Evolutionary conservation across 371 early-diverging fungal species (phyloP).

Genomic region (Mortierella sp.): DNA sequence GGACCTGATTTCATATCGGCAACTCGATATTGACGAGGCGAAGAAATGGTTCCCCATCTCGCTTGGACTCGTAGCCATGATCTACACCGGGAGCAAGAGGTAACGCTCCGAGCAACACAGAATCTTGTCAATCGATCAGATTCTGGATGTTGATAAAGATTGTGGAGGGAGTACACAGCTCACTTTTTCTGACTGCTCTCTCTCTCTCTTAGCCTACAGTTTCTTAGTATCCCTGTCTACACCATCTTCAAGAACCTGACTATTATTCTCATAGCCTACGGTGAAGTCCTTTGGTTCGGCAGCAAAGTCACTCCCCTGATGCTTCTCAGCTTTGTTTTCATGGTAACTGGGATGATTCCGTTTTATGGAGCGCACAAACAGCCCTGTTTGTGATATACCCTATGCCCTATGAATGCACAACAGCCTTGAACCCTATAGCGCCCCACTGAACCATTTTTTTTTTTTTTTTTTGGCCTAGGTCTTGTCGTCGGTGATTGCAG

Average conservation of each 20-base stretch:
- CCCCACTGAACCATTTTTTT: not conserved
- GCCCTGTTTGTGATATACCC: too few species aligned
- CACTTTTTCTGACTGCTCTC: not conserved
- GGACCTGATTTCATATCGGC: constrained; percentile 73
- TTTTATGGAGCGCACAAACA: too few species aligned
- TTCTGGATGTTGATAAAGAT: not conserved
- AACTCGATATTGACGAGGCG: constrained; percentile 69
- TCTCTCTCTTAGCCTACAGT: constrained; percentile 73
- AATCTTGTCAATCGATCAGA: not conserved
- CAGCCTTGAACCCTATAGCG: not conserved
- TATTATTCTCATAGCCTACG: constrained; percentile 96
- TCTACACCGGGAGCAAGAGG: constrained; percentile 96
- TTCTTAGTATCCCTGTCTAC: constrained; percentile 93
- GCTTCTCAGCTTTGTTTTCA: constrained; percentile 86
- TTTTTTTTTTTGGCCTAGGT: constrained; percentile 56
- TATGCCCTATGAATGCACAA: too few species aligned
- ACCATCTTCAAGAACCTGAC: constrained; percentile 99
- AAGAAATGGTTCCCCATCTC: constrained; percentile 92
- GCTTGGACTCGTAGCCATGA: constrained; percentile 91
- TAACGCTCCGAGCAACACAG: constrained; percentile 2
- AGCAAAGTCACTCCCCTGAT: constrained; percentile 83
- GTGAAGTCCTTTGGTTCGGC: constrained; percentile 87
- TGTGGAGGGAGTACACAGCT: too few species aligned
- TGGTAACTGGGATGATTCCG: constrained; percentile 63
- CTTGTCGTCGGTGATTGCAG: constrained; percentile 93